Base-by-base conservation (phyloP, 148 eudicot genomes). In the Rhododendron molle region DNA sequence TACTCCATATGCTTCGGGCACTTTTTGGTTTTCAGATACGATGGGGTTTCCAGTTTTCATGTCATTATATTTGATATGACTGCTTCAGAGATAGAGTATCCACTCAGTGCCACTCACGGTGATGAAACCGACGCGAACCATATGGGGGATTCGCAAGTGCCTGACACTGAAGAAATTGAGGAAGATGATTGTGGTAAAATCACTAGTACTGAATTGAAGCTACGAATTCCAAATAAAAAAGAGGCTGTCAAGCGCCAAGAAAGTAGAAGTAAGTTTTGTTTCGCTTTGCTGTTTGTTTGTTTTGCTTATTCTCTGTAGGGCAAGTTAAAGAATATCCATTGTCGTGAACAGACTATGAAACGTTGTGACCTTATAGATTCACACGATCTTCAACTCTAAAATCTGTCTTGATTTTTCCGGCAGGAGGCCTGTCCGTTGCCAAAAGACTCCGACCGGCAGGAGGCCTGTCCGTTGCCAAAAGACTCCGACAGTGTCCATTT, bases 51-150 rank as follows among this genome's bases (percentile, higher is more conserved):
- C 28, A 62, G 7, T 43, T 90, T 93, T 54, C 80, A 80, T 40
- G 90, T 91, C 32, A 2, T 76, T 13, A 85, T 91, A 76, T 89
- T 88, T 80, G 91, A 90, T 83, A 40, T 7, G 84, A 85, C 85
- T 43, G 91, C 93, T 44, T 36, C 85, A 20, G 94, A 91, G 85
- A 91, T 91, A 1, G 89, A 87, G 14, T 90, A 91, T 69, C 93
- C 92, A 16, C 1, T 21, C 38, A 71, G 18, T 26, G 18, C 32
- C 36, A 54, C 36, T 21, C 38, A 65, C 36, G 21, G 65, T 62
- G 80, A 36, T 28, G 47, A 65, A 80, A 80, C 12, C 26, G 36
- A 40, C 38, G 47, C 18, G 12, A 40, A 76, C 21, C 20, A 26
- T 28, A 18, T 9, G 4, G 20, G 10, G 32, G 36, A 54, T 32